Conservation (phyloP, 1,139 yeast species). For the Geotrichum fermentans region DNA sequence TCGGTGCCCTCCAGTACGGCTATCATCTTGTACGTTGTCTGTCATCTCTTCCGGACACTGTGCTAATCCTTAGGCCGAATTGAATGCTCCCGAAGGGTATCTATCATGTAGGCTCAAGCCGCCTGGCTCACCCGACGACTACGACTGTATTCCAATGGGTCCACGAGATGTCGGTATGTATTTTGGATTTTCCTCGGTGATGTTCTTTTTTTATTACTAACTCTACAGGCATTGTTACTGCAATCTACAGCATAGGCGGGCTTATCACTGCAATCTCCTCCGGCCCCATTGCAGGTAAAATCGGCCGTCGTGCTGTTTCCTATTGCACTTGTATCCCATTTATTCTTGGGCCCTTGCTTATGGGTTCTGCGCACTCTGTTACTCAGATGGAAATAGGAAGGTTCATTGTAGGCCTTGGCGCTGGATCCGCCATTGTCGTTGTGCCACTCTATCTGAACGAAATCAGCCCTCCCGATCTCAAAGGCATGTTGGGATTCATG, state of each 20-base stretch:
- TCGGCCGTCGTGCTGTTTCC: slow-evolving; percentile 61
- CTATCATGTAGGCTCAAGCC: slow-evolving; percentile 48
- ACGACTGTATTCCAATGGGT: slow-evolving; percentile 57
- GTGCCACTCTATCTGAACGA: slow-evolving; percentile 80
- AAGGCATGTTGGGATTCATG: slow-evolving; percentile 82
- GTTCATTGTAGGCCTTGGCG: slow-evolving; percentile 73
- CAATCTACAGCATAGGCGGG: slow-evolving; percentile 84
- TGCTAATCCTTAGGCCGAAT: slow-evolving; percentile 48
- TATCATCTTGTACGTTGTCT: slow-evolving; percentile 54
- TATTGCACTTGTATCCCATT: slow-evolving; percentile 54
- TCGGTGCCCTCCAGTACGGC: slow-evolving; percentile 83
- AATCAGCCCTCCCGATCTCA: slow-evolving; percentile 59
- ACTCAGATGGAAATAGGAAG: slow-evolving; percentile 58
- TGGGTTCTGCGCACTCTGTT: slow-evolving; percentile 50
- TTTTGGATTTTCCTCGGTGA: background rate
- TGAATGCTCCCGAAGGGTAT: slow-evolving; percentile 73
- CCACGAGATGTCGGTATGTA: slow-evolving; percentile 58
- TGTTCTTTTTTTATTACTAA: background rate
- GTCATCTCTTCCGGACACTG: background rate
- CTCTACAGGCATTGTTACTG: slow-evolving; percentile 51
- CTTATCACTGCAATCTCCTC: slow-evolving; percentile 70
- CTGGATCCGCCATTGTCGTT: slow-evolving; percentile 81
- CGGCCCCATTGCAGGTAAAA: slow-evolving; percentile 60
- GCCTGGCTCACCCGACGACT: slow-evolving; percentile 28
- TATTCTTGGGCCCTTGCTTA: slow-evolving; percentile 62